These are phyloP conservation scores for Dictyostelium discoideum DNA, from an alignment of 78 protist genomes.

Conservation along the genomic window DNA sequence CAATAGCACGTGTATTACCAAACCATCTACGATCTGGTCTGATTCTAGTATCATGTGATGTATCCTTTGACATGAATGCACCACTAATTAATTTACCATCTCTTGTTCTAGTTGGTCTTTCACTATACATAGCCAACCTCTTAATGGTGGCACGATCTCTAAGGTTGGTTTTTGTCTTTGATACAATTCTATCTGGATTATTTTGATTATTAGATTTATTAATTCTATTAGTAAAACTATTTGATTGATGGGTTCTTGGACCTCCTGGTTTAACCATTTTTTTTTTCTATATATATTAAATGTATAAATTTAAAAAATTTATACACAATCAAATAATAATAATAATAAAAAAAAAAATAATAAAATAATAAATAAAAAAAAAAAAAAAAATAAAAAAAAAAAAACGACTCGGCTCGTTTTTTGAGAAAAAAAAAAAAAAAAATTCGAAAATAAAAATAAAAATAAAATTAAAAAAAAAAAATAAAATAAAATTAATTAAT, in stretches of 20 bases:
- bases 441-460: not conserved
- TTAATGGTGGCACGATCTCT: conserved; percentile 71
- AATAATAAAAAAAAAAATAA: not conserved
- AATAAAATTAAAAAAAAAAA: not conserved
- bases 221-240: conserved; percentile 68
- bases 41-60: conserved; percentile 71
- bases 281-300: not conserved
- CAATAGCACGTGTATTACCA: conserved; percentile 85
- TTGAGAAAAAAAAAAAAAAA: not conserved
- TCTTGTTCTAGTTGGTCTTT: conserved; percentile 44
- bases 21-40: conserved; percentile 88
- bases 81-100: conserved; percentile 79
- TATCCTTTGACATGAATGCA: conserved; percentile 64
- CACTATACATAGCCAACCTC: conserved; percentile 84
- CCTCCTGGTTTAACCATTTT: conserved; percentile 65
- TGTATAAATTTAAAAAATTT: not conserved
- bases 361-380: not conserved
- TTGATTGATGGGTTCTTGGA: conserved; percentile 6
- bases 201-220: conserved; percentile 38
- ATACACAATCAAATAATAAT: not conserved
- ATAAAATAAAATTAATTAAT: not conserved
- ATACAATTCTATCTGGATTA: conserved; percentile 51
- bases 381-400: not conserved
- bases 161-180: conserved; percentile 32
- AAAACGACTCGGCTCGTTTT: not conserved